phyloP scores from a whole-genome alignment of 1,284 basidiomycete genomes.

The Ustilago curta region DNA sequence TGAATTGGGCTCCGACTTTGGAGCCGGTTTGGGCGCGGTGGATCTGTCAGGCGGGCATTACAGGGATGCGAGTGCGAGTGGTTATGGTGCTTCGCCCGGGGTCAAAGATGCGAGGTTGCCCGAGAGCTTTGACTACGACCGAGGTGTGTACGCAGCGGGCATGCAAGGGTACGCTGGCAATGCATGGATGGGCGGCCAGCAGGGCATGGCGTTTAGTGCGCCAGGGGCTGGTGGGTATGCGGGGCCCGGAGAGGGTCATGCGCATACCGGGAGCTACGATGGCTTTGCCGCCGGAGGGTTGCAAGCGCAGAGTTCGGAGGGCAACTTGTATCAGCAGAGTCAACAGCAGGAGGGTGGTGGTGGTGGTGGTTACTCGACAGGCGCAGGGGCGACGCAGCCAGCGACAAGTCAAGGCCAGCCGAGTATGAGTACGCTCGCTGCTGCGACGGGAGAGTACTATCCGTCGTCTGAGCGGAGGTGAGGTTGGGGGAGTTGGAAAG shows the following conservation, averaged over 20 bases:
- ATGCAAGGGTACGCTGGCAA: constrained; percentile 25
- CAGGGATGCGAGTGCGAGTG: constrained; percentile 17
- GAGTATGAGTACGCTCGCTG: constrained; percentile 40
- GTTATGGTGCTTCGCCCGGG: constrained; percentile 29
- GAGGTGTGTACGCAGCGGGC: constrained; percentile 33
- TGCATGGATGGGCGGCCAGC: constrained; percentile 26
- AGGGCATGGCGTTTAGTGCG: constrained; percentile 31
- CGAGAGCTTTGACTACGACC: constrained; percentile 44
- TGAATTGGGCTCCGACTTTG: constrained; percentile 38
- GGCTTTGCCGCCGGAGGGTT: constrained; percentile 6
- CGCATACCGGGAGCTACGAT: constrained; percentile 44
- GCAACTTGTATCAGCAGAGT: constrained; percentile 13
- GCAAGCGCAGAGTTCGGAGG: constrained; percentile 13
- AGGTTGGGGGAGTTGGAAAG: too few relatives aligned
- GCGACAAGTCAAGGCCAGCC: constrained; percentile 29
- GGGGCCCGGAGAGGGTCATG: constrained; percentile 17
- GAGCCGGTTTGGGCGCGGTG: constrained; percentile 29
- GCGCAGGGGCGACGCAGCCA: background rate
- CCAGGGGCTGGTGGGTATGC: constrained; percentile 19
- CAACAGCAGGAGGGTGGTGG: too few relatives aligned
- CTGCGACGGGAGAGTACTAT: constrained; percentile 38
- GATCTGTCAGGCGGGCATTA: constrained; percentile 49
- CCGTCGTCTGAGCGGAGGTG: background rate
- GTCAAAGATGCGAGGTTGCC: constrained; percentile 27
- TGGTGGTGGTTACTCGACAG: background rate